A percentile compares a stretch with the other conserved stretches of the same genome.
Conservation (phyloP, 192 early-diverging fungal genomes). For the Spinellus fusiger region DNA sequence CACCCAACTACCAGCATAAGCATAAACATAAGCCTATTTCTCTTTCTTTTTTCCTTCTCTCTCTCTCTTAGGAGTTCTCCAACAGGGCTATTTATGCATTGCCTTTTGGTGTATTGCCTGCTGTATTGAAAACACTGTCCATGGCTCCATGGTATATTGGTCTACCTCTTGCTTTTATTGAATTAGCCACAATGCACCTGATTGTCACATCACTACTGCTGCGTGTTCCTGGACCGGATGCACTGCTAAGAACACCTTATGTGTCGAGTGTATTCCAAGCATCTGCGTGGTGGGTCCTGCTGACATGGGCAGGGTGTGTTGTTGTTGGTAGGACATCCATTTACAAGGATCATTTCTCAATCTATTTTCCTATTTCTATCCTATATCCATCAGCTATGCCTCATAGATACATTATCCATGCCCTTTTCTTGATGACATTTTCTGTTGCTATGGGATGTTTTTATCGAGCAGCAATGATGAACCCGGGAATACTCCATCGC, state of each 20-base stretch:
- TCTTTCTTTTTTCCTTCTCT: neutral
- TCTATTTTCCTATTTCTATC: neutral
- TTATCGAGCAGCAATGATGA: slow-evolving; percentile 59
- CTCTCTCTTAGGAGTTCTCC: slow-evolving; percentile 38
- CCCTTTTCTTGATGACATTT: slow-evolving; percentile 62
- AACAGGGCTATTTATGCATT: slow-evolving; percentile 62
- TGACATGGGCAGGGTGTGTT: slow-evolving; percentile 62
- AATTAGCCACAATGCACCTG: slow-evolving; percentile 52
- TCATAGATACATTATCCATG: slow-evolving; percentile 51
- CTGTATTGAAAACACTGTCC: slow-evolving; percentile 51
- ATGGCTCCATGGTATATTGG: slow-evolving; percentile 75
- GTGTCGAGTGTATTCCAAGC: slow-evolving; percentile 84
- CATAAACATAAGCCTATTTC: too few species aligned
- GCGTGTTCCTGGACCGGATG: slow-evolving; percentile 35
- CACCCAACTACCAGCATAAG: too few species aligned
- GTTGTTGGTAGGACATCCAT: slow-evolving; percentile 49
- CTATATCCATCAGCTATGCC: slow-evolving; percentile 45
- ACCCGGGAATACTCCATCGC: slow-evolving; percentile 78
- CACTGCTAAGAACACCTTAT: slow-evolving; percentile 73
- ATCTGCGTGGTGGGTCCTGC: slow-evolving; percentile 63
- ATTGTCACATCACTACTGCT: slow-evolving; percentile 55
- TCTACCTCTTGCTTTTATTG: slow-evolving; percentile 48
- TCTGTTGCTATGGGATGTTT: slow-evolving; percentile 65
- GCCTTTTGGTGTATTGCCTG: slow-evolving; percentile 60
- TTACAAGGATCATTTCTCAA: too few species aligned